Evolutionary conservation across 169 alveolate species (phyloP).

Genomic region (Eimeria sp.): DNA sequence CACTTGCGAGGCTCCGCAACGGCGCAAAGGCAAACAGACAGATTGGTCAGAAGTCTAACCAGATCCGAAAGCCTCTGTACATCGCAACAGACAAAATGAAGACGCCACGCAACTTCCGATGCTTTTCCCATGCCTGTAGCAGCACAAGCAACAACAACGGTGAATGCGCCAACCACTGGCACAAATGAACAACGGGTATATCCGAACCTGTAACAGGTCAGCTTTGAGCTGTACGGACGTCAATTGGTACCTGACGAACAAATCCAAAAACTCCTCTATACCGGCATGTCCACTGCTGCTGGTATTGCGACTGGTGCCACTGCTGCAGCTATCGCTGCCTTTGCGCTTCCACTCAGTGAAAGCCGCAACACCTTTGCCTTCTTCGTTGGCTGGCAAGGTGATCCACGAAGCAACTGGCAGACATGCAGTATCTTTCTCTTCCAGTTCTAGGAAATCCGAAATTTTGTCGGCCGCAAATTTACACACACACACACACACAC

Average conservation of each 20-base stretch:
- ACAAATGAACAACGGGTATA: background rate
- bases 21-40: slow-evolving; percentile 60
- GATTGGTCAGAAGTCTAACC: background rate
- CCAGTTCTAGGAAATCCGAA: background rate
- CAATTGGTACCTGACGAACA: slow-evolving; percentile 36
- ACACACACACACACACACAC: background rate
- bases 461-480: background rate
- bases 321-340: slow-evolving; percentile 7
- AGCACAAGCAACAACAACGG: background rate
- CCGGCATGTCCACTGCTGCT: slow-evolving; percentile 41
- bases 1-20: slow-evolving; percentile 44
- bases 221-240: slow-evolving; percentile 48
- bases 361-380: background rate
- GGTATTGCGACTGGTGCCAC: background rate
- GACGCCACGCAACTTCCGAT: background rate
- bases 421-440: background rate
- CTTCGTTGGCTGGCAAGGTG: slow-evolving; percentile 9
- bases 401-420: background rate
- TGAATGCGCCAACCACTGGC: background rate
- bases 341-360: slow-evolving; percentile 60
- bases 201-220: slow-evolving; percentile 61
- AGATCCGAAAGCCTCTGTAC: slow-evolving; percentile 21
- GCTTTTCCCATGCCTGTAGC: background rate
- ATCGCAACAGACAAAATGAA: slow-evolving; percentile 20
- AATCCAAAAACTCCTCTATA: slow-evolving; percentile 30